Base-by-base conservation (phyloP, 2,329 filamentous ascomycete genomes). In the Achaetomium macrosporum region DNA sequence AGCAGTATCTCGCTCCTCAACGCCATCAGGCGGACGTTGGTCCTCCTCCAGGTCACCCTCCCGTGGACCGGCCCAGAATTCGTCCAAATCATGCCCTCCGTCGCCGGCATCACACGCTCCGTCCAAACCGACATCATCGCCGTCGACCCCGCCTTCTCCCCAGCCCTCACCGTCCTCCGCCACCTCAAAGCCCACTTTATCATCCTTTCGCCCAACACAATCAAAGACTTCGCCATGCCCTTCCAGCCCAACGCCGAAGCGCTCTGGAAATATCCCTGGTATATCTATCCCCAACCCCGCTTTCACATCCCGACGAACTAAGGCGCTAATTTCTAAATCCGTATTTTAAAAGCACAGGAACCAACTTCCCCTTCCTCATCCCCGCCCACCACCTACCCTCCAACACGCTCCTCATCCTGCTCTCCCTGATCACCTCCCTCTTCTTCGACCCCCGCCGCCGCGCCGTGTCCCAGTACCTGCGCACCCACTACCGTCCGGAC, bases 201-300 rank as follows among this genome's bases (percentile, higher is more conserved):
- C 25, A 15, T 51, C 12, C 49, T 51, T 16, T 20, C 49, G 13
- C 49, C 49, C 15, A 51, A 51, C 29, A 51, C 49, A 5, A 45
- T 51, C 49, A 51, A 51, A n/a, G 49, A 45, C 42, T 51, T 51
- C 39, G 49, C 49, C 35, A 40, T 51, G 25, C 49, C 49, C 1
- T 4, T 41, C n/a, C 49, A 51, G 8, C 49, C 49, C 33, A 51
- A 41, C 25, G 42, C n/a, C 16, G 49, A 45, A 16, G 29, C 42
- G 2, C 36, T 51, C 10, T 46, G 42, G 49, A 51, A 51, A 17
- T 51, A 51, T 8, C 49, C 49, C 6, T 46, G 42, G 49, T 51
- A 12, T 9, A 15, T 15, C 25, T 5, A 1, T n/a, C 12, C 35
- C 19, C 11, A 6, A 19, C 40, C 11, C 9, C 20, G 10, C 25